A percentile compares a stretch with the other conserved stretches of the same genome.
Conservation (phyloP, 495 filamentous ascomycete species). For the Aspergillus mulundensis region DNA sequence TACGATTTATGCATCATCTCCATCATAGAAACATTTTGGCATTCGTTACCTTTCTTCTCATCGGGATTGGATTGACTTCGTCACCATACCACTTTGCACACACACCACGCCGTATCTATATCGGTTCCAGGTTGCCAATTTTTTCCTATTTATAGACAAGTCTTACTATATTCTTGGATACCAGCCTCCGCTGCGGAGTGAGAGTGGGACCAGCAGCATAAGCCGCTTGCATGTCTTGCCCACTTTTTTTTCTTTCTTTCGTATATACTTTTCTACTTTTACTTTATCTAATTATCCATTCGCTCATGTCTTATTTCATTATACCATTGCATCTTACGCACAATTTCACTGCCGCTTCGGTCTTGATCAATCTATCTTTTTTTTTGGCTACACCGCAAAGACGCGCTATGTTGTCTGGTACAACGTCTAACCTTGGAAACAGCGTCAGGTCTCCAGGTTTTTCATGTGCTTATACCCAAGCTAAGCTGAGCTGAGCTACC, state of each 20-base stretch:
- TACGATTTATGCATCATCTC: constrained; percentile 18
- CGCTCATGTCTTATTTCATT: background rate
- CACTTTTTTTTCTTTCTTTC: background rate
- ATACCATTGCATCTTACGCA: background rate
- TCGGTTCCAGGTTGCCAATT: background rate
- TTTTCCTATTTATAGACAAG: background rate
- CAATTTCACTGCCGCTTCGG: too few relatives aligned
- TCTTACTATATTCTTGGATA: background rate
- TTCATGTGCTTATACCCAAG: too few relatives aligned
- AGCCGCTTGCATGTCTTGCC: background rate
- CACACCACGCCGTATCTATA: background rate
- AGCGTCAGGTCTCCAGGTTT: too few relatives aligned
- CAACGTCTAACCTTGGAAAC: background rate
- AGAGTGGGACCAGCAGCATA: background rate
- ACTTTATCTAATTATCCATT: background rate
- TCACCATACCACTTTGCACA: background rate
- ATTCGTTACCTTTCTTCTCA: background rate
- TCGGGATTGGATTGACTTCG: background rate
- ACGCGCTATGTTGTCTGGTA: background rate
- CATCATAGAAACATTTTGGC: constrained; percentile 7
- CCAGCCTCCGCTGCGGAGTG: background rate
- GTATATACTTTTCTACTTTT: constrained; percentile 3
- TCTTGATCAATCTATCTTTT: background rate
- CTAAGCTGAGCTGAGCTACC: too few relatives aligned
- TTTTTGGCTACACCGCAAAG: background rate